Percentiles rank a stretch among this genome's conserved stretches.
Evolutionary conservation across 306 rosid species (phyloP).

Genomic region (Abrus pulchellus): DNA sequence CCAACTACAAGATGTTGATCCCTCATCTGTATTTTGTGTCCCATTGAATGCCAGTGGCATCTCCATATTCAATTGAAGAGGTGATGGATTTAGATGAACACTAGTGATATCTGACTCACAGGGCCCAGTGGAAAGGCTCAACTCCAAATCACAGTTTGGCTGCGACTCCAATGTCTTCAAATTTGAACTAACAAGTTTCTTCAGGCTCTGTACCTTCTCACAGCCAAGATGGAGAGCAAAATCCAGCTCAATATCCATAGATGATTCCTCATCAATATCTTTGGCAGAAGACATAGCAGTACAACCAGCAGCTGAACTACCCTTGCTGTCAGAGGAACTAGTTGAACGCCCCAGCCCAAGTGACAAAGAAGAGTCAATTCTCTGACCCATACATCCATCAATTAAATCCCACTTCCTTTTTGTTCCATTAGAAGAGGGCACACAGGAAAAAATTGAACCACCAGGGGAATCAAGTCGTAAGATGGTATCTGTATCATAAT

Average conservation of each 20-base stretch:
- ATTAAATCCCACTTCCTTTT: constrained; percentile 83
- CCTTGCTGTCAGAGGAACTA: constrained; percentile 92
- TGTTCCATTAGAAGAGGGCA: constrained; percentile 67
- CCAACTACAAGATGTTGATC: constrained; percentile 71
- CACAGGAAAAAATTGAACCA: constrained; percentile 52
- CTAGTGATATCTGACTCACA: constrained; percentile 79
- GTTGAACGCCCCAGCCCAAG: constrained; percentile 85
- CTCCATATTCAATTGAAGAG: constrained; percentile 64
- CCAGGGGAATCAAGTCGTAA: constrained; percentile 82
- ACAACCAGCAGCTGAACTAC: constrained; percentile 88
- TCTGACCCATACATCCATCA: constrained; percentile 62
- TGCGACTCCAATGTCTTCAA: constrained; percentile 56
- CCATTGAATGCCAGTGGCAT: constrained; percentile 50
- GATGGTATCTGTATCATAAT: constrained; percentile 65
- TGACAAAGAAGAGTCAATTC: constrained; percentile 73
- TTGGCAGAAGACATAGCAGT: constrained; percentile 86
- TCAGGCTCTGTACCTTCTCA: constrained; percentile 68
- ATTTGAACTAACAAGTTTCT: constrained; percentile 56
- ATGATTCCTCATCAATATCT: constrained; percentile 88
- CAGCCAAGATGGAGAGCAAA: constrained; percentile 74
- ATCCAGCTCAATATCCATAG: constrained; percentile 83
- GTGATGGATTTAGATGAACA: constrained; percentile 55
- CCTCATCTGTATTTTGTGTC: constrained; percentile 69
- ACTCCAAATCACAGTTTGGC: constrained; percentile 77
- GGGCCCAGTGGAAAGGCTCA: constrained; percentile 81